Percentiles rank a stretch among this genome's conserved stretches.
phyloP scores from a whole-genome alignment of 2,329 filamentous ascomycete genomes.

The Hymenoscyphus fructigenus region DNA sequence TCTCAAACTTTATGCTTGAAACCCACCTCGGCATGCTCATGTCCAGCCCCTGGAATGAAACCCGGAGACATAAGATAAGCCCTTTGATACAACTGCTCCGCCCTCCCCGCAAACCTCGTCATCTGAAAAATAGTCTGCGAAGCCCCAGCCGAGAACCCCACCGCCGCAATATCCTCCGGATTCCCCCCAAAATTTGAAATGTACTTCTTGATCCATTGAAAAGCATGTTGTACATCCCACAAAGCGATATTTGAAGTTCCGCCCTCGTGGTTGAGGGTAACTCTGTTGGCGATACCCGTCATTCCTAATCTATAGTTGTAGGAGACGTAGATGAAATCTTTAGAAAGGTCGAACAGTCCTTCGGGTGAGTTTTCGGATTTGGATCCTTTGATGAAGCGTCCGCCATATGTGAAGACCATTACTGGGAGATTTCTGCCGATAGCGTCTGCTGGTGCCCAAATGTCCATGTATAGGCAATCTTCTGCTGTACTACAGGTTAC shows the following conservation, averaged over 20 bases:
- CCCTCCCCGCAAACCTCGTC: slow-evolving; percentile 36
- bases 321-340: slow-evolving; percentile 35
- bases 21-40: slow-evolving; percentile 34
- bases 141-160: slow-evolving; percentile 52
- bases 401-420: slow-evolving; percentile 36
- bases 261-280: slow-evolving; percentile 34
- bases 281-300: slow-evolving; percentile 34
- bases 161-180: slow-evolving; percentile 44
- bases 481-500: slow-evolving; percentile 37
- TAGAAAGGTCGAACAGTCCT: slow-evolving; percentile 37
- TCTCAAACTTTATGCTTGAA: neutral
- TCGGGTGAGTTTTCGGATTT: slow-evolving; percentile 39
- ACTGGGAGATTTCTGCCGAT: slow-evolving; percentile 34
- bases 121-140: slow-evolving; percentile 39
- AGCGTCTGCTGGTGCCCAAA: slow-evolving; percentile 32
- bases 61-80: slow-evolving; percentile 38
- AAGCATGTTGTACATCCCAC: slow-evolving; percentile 45
- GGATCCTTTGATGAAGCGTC: slow-evolving; percentile 33
- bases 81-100: slow-evolving; percentile 35
- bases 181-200: slow-evolving; percentile 48
- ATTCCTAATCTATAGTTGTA: slow-evolving; percentile 39
- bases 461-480: slow-evolving; percentile 33
- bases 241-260: slow-evolving; percentile 27
- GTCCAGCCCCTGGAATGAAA: slow-evolving; percentile 39
- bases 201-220: slow-evolving; percentile 50